A percentile compares a stretch with the other conserved stretches of the same genome.
Evolutionary conservation across 2,329 filamentous ascomycete species (phyloP).

Genomic region (Aspergillus terreus): DNA sequence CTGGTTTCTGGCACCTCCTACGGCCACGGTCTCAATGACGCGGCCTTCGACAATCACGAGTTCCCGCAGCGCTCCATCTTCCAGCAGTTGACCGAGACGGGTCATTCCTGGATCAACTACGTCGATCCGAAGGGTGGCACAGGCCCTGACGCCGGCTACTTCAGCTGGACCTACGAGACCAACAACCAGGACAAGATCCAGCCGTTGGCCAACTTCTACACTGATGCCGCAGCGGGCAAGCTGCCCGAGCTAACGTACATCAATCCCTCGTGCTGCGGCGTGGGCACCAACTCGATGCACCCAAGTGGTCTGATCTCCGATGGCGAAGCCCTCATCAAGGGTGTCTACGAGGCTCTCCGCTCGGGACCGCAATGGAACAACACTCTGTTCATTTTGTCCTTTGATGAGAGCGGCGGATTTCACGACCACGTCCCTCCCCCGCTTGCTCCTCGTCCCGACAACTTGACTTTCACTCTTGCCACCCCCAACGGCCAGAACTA

Average conservation of each 20-base stretch:
- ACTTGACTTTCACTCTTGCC: constrained; percentile 31
- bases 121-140: constrained; percentile 20
- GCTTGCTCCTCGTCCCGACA: constrained; percentile 30
- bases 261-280: constrained; percentile 39
- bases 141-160: constrained; percentile 30
- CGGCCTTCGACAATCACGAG: constrained; percentile 21
- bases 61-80: constrained; percentile 37
- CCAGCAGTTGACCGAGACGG: constrained; percentile 33
- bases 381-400: constrained; percentile 35
- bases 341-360: constrained; percentile 35
- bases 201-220: constrained; percentile 31
- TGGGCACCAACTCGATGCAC: constrained; percentile 36
- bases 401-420: constrained; percentile 38
- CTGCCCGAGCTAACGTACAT: constrained; percentile 35
- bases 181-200: constrained; percentile 16
- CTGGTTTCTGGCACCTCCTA: constrained; percentile 29
- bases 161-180: constrained; percentile 31
- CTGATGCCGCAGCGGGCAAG: constrained; percentile 27
- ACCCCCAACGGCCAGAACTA: constrained; percentile 24
- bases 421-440: constrained; percentile 37
- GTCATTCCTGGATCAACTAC: constrained; percentile 37
- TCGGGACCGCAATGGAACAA: constrained; percentile 33
- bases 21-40: constrained; percentile 33
- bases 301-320: constrained; percentile 33
- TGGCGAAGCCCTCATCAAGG: constrained; percentile 34